These are phyloP conservation scores for Tetradesmus obliquus DNA, from an alignment of 139 green algal genomes.

Conservation along the genomic window DNA sequence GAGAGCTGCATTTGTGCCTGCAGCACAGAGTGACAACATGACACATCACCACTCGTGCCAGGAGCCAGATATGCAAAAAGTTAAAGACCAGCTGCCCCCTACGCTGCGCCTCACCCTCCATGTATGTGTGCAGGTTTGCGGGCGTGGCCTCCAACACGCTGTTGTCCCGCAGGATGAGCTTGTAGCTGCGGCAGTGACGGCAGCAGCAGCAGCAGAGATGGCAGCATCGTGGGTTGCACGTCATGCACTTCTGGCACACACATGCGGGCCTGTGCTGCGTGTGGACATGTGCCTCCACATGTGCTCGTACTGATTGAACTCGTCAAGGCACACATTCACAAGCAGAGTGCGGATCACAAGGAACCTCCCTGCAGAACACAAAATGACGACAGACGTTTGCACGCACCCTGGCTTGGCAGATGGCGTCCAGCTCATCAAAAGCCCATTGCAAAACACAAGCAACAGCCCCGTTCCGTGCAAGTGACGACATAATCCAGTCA, in stretches of 20 bases:
- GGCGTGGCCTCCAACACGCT: slow-evolving; percentile 46
- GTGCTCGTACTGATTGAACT: no score
- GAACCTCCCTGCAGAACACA: no score
- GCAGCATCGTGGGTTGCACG: not conserved
- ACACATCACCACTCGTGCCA: no score
- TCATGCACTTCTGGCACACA: not conserved
- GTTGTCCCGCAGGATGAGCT: slow-evolving; percentile 55
- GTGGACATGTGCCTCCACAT: no score
- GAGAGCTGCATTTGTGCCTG: no score
- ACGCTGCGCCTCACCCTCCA: slow-evolving; percentile 39
- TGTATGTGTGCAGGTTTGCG: slow-evolving; percentile 71
- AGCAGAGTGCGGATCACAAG: no score
- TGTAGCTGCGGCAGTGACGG: slow-evolving; percentile 24
- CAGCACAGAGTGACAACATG: no score
- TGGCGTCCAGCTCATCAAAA: slow-evolving; percentile 63
- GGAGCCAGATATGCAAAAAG: not conserved
- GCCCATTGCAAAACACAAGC: not conserved
- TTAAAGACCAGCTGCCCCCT: not conserved
- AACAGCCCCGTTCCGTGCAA: no score
- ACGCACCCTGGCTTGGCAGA: not conserved
- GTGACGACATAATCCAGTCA: no score
- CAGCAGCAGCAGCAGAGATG: not conserved
- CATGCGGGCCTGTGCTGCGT: not conserved
- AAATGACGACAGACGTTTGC: no score
- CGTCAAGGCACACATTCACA: no score